Evolutionary conservation across 1,284 basidiomycete species (phyloP).

Genomic region (Wolfiporia cocos): DNA sequence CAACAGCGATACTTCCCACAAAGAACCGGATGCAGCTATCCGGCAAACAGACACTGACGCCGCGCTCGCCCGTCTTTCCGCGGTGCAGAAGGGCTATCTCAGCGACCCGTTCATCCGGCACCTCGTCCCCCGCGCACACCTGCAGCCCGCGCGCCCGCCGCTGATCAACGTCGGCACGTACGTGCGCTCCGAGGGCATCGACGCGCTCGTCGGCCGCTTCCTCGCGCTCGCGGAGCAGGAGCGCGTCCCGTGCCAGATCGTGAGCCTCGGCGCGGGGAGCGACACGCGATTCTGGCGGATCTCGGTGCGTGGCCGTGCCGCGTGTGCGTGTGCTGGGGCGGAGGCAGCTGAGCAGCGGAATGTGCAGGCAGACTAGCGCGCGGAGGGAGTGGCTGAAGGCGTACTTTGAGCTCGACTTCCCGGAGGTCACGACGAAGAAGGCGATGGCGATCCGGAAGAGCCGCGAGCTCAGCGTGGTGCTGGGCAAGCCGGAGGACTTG

Average conservation of each 20-base stretch:
- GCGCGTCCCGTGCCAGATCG: slow-evolving; percentile 62
- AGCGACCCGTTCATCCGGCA: slow-evolving; percentile 63
- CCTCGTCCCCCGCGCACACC: slow-evolving; percentile 59
- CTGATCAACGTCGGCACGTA: slow-evolving; percentile 96
- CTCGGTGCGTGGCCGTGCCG: slow-evolving; percentile 47
- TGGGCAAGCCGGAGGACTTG: slow-evolving; percentile 45
- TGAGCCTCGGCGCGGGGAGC: slow-evolving; percentile 89
- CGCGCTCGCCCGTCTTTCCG: slow-evolving; percentile 73
- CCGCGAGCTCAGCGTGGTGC: slow-evolving; percentile 44
- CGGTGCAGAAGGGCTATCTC: slow-evolving; percentile 72
- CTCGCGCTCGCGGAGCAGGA: slow-evolving; percentile 36
- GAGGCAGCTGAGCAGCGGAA: slow-evolving; percentile 4
- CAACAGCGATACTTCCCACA: not conserved
- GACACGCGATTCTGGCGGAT: slow-evolving; percentile 93
- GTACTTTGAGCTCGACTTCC: slow-evolving; percentile 91
- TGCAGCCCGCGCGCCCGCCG: slow-evolving; percentile 67
- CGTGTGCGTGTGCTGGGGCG: too few species aligned
- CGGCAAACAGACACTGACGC: slow-evolving; percentile 74
- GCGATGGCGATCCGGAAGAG: slow-evolving; percentile 76
- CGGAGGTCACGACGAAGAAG: slow-evolving; percentile 80
- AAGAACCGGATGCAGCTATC: slow-evolving; percentile 51
- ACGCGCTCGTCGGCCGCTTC: slow-evolving; percentile 75
- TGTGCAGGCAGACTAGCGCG: slow-evolving; percentile 43
- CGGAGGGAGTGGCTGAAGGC: slow-evolving; percentile 39
- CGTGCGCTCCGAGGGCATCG: slow-evolving; percentile 78